Evolutionary conservation across 2,329 filamentous ascomycete species (phyloP).

Genomic region (Zymoseptoria crescenta): DNA sequence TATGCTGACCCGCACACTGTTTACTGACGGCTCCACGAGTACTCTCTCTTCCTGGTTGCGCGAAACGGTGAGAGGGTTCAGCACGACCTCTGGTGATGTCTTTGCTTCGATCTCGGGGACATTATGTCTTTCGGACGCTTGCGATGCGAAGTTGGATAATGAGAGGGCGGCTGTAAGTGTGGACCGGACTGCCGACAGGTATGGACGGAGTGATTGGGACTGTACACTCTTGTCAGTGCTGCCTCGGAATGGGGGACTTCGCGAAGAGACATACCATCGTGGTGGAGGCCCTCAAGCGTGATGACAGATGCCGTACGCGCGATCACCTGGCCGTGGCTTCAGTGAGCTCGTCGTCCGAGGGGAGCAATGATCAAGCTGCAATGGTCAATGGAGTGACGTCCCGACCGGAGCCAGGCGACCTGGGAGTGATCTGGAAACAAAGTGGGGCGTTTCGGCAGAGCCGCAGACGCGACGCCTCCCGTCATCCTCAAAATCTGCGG

Average conservation of each 20-base stretch:
- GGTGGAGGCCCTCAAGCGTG: not conserved
- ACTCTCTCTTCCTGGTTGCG: conserved; percentile 97
- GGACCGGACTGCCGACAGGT: conserved; percentile 91
- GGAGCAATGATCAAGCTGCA: not conserved
- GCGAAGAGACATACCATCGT: conserved; percentile 8
- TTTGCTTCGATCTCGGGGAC: conserved; percentile 94
- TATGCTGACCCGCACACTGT: conserved; percentile 94
- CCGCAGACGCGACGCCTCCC: not conserved
- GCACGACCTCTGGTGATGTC: conserved; percentile 84
- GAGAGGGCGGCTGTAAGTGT: conserved; percentile 90
- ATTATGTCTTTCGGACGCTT: conserved; percentile 94
- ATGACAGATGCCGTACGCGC: not conserved
- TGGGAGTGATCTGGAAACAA: not conserved
- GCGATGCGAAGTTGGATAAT: conserved; percentile 93
- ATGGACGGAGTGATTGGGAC: conserved; percentile 96
- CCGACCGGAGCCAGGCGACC: not conserved
- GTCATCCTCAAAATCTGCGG: not conserved
- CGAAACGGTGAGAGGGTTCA: conserved; percentile 83
- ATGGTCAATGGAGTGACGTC: not conserved
- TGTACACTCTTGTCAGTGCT: conserved; percentile 26
- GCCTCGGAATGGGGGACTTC: not conserved
- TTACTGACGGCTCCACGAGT: conserved; percentile 91
- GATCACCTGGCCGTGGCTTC: not conserved
- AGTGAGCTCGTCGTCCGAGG: not conserved
- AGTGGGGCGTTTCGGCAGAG: not conserved